phyloP scores from a whole-genome alignment of 768 basidiomycete species.

The Suillus discolor region DNA sequence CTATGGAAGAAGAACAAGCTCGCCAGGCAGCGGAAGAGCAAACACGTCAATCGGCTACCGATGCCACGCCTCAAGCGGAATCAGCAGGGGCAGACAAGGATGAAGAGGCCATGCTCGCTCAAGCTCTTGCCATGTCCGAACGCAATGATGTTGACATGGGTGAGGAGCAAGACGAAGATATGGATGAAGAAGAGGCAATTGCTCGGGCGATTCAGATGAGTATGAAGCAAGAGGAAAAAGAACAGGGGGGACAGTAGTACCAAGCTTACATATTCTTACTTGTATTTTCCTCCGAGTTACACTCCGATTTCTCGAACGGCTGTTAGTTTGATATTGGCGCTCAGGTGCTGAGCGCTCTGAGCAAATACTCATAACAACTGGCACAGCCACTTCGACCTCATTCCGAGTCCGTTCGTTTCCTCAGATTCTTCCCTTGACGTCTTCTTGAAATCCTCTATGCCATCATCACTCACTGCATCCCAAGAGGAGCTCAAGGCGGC shows the following conservation, averaged over 20 bases:
- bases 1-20: constrained; percentile 92
- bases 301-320: not conserved
- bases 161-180: constrained; percentile 61
- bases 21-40: constrained; percentile 58
- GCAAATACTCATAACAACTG: not conserved
- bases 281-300: not conserved
- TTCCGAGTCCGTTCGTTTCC: constrained; percentile 3
- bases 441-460: constrained; percentile 43
- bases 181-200: constrained; percentile 89
- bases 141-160: constrained; percentile 56
- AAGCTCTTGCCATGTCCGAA: constrained; percentile 78
- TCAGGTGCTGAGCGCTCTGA: not conserved
- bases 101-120: constrained; percentile 75
- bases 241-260: constrained; percentile 38
- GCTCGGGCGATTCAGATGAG: constrained; percentile 92
- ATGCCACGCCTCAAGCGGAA: constrained; percentile 23
- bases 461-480: constrained; percentile 77
- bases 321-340: not conserved
- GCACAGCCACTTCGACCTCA: constrained; percentile 5
- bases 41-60: constrained; percentile 29
- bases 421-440: not conserved
- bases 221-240: constrained; percentile 65
- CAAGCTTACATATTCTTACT: not conserved
- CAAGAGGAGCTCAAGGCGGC: constrained; percentile 79
- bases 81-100: constrained; percentile 63